phyloP scores from a whole-genome alignment of 2,329 filamentous ascomycete species.

The Xylariaceae sp. region DNA sequence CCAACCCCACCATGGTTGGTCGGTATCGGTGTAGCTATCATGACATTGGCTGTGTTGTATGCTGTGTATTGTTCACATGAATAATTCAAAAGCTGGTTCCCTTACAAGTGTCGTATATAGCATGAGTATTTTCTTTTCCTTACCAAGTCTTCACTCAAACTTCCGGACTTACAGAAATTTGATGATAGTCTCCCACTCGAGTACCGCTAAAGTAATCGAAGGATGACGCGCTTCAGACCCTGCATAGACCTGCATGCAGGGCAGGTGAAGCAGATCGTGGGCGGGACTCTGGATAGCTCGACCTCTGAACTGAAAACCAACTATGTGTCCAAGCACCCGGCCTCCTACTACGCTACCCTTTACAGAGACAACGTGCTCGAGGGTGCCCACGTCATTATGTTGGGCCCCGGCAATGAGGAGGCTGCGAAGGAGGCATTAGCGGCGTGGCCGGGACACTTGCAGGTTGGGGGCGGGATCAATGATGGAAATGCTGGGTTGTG shows the following conservation, averaged over 20 bases:
- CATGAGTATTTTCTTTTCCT: too few relatives aligned
- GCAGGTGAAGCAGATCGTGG: conserved; percentile 96
- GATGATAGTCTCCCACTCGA: too few relatives aligned
- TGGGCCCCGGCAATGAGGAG: conserved; percentile 79
- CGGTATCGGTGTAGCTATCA: not conserved
- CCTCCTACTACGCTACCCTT: conserved; percentile 72
- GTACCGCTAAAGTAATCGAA: conserved; percentile 16
- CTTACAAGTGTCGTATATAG: too few relatives aligned
- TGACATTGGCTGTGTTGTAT: too few relatives aligned
- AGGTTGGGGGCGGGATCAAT: conserved; percentile 91
- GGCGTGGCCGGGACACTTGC: conserved; percentile 74
- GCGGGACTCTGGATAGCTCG: conserved; percentile 74
- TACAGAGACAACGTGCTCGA: conserved; percentile 70
- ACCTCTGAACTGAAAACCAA: conserved; percentile 75
- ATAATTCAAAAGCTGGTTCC: too few relatives aligned
- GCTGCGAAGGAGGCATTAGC: conserved; percentile 71
- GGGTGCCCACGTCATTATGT: conserved; percentile 94
- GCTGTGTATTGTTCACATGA: too few relatives aligned
- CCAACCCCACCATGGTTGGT: not conserved
- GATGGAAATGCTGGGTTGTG: conserved; percentile 78
- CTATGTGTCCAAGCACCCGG: conserved; percentile 78
- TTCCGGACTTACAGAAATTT: too few relatives aligned
- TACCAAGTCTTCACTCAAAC: too few relatives aligned
- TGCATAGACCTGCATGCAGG: conserved; percentile 98
- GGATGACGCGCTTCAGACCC: conserved; percentile 89